phyloP scores from a whole-genome alignment of 768 basidiomycete genomes.

The Russula compacta region DNA sequence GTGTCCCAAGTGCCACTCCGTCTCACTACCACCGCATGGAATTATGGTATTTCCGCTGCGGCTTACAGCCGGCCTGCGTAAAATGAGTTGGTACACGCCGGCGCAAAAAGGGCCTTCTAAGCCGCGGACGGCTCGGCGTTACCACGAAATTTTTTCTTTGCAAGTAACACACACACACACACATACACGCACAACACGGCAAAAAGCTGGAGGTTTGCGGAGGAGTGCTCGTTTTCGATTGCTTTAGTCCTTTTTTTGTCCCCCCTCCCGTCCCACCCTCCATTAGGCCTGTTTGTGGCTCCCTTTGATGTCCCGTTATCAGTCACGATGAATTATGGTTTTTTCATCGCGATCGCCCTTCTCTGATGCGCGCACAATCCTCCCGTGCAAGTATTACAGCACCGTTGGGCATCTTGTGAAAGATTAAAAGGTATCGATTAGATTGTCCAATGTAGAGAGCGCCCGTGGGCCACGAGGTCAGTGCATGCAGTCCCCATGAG shows the following conservation, averaged over 20 bases:
- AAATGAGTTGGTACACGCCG: background rate
- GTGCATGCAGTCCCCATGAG: constrained; percentile 5
- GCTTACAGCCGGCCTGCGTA: constrained; percentile 15
- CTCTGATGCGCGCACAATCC: constrained; percentile 11
- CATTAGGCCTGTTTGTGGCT: background rate
- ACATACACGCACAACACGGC: too few relatives aligned
- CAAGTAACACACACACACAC: too few relatives aligned
- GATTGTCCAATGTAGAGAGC: background rate
- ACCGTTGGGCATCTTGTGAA: constrained; percentile 4
- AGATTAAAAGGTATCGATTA: background rate
- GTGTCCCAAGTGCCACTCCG: constrained; percentile 1
- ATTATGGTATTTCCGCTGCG: constrained; percentile 8
- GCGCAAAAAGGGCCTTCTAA: background rate
- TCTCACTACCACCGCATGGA: constrained; percentile 2
- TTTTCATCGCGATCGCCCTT: constrained; percentile 7
- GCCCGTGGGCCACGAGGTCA: constrained; percentile 5
- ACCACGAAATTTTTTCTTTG: background rate
- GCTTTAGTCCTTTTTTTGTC: too few relatives aligned
- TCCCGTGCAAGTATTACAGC: constrained; percentile 2
- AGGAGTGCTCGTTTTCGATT: too few relatives aligned
- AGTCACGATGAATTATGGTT: background rate
- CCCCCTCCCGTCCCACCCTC: too few relatives aligned
- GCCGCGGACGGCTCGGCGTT: constrained; percentile 5
- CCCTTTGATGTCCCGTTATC: background rate
- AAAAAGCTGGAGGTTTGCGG: too few relatives aligned